A percentile compares a stretch with the other conserved stretches of the same genome.
Conservation (phyloP, 1,139 yeast species). For the Kodamaea arcana region DNA sequence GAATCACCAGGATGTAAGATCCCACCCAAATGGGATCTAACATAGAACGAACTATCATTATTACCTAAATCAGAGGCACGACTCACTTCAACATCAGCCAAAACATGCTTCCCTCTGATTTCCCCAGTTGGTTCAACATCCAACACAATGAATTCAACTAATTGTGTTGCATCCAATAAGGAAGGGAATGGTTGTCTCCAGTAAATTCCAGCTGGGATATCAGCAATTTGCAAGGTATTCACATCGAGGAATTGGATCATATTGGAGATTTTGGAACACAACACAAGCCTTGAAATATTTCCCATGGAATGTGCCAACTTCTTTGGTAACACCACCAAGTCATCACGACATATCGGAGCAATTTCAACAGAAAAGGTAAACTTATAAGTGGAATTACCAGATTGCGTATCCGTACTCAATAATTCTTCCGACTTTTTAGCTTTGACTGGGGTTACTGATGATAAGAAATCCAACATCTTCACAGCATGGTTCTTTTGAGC, state of each 20-base stretch:
- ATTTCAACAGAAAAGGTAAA: slow-evolving; percentile 91
- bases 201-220: slow-evolving; percentile 67
- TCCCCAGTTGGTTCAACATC: slow-evolving; percentile 94
- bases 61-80: slow-evolving; percentile 82
- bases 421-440: slow-evolving; percentile 86
- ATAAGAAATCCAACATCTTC: slow-evolving; percentile 87
- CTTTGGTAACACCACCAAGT: slow-evolving; percentile 83
- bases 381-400: slow-evolving; percentile 83
- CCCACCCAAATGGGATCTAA: slow-evolving; percentile 90
- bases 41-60: slow-evolving; percentile 74
- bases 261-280: slow-evolving; percentile 82
- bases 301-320: slow-evolving; percentile 82
- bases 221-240: slow-evolving; percentile 74
- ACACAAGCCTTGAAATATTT: slow-evolving; percentile 74
- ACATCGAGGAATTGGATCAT: slow-evolving; percentile 85
- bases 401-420: slow-evolving; percentile 87
- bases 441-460: slow-evolving; percentile 84
- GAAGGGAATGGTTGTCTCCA: slow-evolving; percentile 87
- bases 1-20: slow-evolving; percentile 95
- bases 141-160: slow-evolving; percentile 85
- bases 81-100: slow-evolving; percentile 88
- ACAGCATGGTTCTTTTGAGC: slow-evolving; percentile 86
- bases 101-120: slow-evolving; percentile 72
- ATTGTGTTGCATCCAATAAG: slow-evolving; percentile 68
- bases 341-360: slow-evolving; percentile 97